Evolutionary conservation across 306 rosid genomes (phyloP).

Genomic region (Medicago arabica): DNA sequence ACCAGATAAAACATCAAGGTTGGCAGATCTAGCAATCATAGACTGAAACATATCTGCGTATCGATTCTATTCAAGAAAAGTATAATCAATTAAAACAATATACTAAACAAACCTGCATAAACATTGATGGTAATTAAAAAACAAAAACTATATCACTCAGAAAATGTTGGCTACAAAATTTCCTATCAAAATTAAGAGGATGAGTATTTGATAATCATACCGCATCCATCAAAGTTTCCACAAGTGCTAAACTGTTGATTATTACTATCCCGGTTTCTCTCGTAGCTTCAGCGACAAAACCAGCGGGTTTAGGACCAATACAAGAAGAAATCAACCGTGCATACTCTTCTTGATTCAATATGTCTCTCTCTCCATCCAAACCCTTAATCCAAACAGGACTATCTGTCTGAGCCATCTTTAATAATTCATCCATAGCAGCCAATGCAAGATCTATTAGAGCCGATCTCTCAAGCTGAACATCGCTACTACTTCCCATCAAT

Average conservation of each 20-base stretch:
- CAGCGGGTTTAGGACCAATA: constrained; percentile 57
- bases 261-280: constrained; percentile 67
- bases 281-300: constrained; percentile 75
- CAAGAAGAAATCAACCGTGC: constrained; percentile 64
- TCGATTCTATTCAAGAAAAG: constrained; percentile 60
- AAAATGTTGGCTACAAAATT: constrained; percentile 1
- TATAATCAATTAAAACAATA: constrained; percentile 38
- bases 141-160: background rate
- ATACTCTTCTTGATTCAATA: constrained; percentile 75
- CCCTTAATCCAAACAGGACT: constrained; percentile 78
- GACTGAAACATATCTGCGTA: constrained; percentile 87
- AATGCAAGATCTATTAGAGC: constrained; percentile 74
- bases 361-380: constrained; percentile 63
- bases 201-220: constrained; percentile 56
- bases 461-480: constrained; percentile 58
- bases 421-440: constrained; percentile 84
- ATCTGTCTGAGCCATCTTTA: constrained; percentile 77
- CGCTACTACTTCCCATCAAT: constrained; percentile 52
- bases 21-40: constrained; percentile 69
- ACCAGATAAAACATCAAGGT: constrained; percentile 64
- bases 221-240: constrained; percentile 85
- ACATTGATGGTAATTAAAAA: background rate
- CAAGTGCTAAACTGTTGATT: constrained; percentile 72
- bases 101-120: constrained; percentile 24
- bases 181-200: background rate